Evolutionary conservation across 176 grass and related monocot species (phyloP).

Genomic region (Musa acuminata): DNA sequence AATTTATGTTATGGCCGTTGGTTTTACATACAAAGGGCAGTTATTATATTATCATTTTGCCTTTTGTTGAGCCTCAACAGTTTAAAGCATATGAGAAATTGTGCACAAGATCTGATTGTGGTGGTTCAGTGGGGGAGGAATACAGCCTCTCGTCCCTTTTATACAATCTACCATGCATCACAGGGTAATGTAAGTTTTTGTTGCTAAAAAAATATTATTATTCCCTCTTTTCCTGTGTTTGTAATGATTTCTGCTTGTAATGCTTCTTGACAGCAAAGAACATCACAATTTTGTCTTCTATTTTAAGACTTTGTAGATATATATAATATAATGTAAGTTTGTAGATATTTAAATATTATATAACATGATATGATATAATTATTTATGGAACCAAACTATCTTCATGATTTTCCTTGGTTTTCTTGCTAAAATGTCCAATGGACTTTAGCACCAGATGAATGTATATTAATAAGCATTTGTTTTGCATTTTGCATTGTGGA

Average conservation of each 20-base stretch:
- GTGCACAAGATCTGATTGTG: constrained; percentile 55
- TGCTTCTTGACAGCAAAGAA: no score
- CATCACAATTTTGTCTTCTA: neutral
- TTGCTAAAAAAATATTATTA: constrained; percentile 15
- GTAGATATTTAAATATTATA: no score
- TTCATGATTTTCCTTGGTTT: no score
- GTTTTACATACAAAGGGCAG: constrained; percentile 62
- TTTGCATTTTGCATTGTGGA: no score
- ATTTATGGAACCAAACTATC: no score
- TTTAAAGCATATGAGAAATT: constrained; percentile 54
- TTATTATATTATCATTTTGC: constrained; percentile 65
- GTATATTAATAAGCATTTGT: no score
- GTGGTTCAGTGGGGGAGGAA: constrained; percentile 54
- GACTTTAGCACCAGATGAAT: no score
- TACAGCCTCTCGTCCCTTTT: constrained; percentile 68
- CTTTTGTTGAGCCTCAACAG: constrained; percentile 56
- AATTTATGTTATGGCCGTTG: constrained; percentile 70
- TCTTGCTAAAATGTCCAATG: no score
- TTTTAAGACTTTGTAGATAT: no score
- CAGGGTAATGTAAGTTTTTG: constrained; percentile 95
- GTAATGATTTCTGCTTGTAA: neutral
- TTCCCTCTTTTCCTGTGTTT: neutral
- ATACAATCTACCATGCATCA: constrained; percentile 89
- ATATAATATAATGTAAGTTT: no score
- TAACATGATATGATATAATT: no score